phyloP scores from a whole-genome alignment of 2,329 filamentous ascomycete genomes.

The Pseudogymnoascus sp. region DNA sequence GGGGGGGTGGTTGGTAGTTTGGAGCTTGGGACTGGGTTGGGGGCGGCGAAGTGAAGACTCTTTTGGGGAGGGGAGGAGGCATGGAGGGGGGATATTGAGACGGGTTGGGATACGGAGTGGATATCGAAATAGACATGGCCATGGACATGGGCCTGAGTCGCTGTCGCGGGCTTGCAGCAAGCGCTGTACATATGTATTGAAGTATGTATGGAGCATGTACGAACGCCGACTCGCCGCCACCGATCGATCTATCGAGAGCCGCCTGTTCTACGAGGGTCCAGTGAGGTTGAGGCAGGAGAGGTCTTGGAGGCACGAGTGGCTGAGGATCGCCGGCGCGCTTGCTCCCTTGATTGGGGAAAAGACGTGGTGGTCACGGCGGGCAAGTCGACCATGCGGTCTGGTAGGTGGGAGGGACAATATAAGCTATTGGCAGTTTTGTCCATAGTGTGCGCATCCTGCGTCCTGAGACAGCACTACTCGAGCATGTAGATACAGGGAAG shows the following conservation, averaged over 20 bases:
- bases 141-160: neutral
- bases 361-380: neutral
- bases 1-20: neutral
- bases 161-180: neutral
- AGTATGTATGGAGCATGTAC: neutral
- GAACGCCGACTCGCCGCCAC: neutral
- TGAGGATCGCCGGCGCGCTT: neutral
- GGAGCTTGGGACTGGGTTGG: neutral
- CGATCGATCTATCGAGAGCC: constrained; percentile 4
- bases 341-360: neutral
- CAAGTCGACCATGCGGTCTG: neutral
- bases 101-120: neutral
- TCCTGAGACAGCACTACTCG: neutral
- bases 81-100: neutral
- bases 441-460: neutral
- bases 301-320: neutral
- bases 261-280: neutral
- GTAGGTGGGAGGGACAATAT: neutral
- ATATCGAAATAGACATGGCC: neutral
- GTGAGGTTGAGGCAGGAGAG: neutral
- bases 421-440: neutral
- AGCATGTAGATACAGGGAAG: neutral
- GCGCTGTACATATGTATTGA: neutral
- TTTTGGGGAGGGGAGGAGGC: neutral
- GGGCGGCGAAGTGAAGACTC: neutral